These are phyloP conservation scores for Spatholobus suberectus DNA, from an alignment of 306 rosid genomes.

Conservation along the genomic window DNA sequence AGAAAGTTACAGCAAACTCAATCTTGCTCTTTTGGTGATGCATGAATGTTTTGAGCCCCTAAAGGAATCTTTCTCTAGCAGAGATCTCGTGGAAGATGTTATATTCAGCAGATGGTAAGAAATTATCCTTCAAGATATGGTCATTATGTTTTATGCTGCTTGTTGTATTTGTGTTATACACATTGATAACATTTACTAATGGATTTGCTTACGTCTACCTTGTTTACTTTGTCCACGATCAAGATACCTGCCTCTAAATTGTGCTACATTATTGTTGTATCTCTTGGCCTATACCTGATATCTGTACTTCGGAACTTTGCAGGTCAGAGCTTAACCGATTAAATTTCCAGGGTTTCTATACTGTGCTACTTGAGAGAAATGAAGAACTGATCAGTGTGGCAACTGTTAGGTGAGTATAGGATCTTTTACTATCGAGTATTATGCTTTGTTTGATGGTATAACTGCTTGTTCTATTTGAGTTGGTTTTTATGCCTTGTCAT, in stretches of 20 bases:
- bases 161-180: conserved; percentile 14
- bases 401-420: conserved; percentile 67
- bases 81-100: conserved; percentile 76
- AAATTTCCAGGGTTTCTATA: conserved; percentile 84
- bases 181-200: not conserved
- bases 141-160: conserved; percentile 10
- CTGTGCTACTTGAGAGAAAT: conserved; percentile 70
- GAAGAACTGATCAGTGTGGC: conserved; percentile 86
- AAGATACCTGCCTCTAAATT: not conserved
- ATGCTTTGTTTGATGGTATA: conserved; percentile 19
- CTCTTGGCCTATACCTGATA: conserved; percentile 19
- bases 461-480: conserved; percentile 3
- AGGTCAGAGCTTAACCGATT: conserved; percentile 84
- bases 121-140: conserved; percentile 32
- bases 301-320: conserved; percentile 36
- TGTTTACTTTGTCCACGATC: not conserved
- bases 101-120: conserved; percentile 76
- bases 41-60: conserved; percentile 94
- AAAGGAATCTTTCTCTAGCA: conserved; percentile 59
- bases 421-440: conserved; percentile 19
- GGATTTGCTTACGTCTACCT: not conserved
- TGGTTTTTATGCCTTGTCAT: conserved; percentile 16
- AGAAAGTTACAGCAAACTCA: conserved; percentile 72
- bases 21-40: conserved; percentile 78
- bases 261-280: conserved; percentile 21